Evolutionary conservation across 345 rosid genomes (phyloP).

Genomic region (Ceriops decandra): DNA sequence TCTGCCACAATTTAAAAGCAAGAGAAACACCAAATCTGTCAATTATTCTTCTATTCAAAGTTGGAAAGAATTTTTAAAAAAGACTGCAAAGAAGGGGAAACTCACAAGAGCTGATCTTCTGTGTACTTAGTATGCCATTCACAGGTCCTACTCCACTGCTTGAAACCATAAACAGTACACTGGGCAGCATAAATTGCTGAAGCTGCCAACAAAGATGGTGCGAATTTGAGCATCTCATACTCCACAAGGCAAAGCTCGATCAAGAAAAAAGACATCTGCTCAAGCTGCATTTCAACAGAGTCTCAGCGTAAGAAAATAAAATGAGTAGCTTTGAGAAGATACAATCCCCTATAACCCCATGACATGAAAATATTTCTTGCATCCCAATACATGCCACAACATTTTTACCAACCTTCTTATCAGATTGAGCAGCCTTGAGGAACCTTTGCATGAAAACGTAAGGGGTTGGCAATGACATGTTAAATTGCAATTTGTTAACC

Average conservation of each 20-base stretch:
- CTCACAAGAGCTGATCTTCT: constrained; percentile 77
- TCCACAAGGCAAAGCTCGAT: constrained; percentile 87
- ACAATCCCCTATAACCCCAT: no score
- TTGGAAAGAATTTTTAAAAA: neutral
- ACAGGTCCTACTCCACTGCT: constrained; percentile 71
- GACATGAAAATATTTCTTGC: no score
- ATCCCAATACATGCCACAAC: no score
- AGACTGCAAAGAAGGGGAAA: neutral
- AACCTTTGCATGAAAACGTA: constrained; percentile 75
- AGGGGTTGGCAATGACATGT: constrained; percentile 83
- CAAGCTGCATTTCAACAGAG: constrained; percentile 42
- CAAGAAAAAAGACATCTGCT: constrained; percentile 69
- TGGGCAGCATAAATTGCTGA: constrained; percentile 80
- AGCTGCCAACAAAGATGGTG: constrained; percentile 79
- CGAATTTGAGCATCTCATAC: constrained; percentile 76
- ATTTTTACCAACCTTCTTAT: constrained; percentile 48
- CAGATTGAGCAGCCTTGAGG: constrained; percentile 87
- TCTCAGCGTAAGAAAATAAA: neutral
- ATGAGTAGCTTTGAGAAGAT: no score
- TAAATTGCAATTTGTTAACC: constrained; percentile 68
- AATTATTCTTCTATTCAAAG: neutral
- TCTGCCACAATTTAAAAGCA: constrained; percentile 30
- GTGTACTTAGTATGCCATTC: constrained; percentile 65
- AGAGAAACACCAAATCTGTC: neutral
- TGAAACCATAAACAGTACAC: constrained; percentile 57